Evolutionary conservation across 805 yeast species (phyloP).

Genomic region (Wickerhamomyces canadensis): DNA sequence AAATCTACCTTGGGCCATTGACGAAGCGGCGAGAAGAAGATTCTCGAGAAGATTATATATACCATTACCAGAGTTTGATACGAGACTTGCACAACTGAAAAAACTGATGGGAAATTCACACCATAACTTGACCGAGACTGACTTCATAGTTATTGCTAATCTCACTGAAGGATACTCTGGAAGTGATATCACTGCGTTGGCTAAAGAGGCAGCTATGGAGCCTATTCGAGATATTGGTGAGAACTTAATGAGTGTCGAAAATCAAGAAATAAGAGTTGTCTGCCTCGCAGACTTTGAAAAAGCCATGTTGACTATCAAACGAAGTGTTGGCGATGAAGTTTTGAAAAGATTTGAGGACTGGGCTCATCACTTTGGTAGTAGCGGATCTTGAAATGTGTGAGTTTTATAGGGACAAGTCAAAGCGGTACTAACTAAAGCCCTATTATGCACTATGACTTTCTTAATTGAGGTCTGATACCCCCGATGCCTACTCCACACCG

Average conservation of each 20-base stretch:
- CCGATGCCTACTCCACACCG: too few relatives aligned
- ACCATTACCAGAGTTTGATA: constrained; percentile 86
- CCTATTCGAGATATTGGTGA: constrained; percentile 91
- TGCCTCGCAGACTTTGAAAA: constrained; percentile 66
- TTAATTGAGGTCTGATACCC: too few relatives aligned
- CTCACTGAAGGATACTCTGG: constrained; percentile 88
- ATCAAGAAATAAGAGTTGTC: constrained; percentile 77
- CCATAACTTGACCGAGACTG: constrained; percentile 59
- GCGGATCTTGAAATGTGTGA: constrained; percentile 78
- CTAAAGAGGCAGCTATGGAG: constrained; percentile 98
- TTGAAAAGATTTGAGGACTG: constrained; percentile 77
- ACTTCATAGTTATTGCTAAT: constrained; percentile 53
- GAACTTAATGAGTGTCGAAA: constrained; percentile 58
- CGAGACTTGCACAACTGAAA: constrained; percentile 66
- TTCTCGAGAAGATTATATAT: constrained; percentile 91
- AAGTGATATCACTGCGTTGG: constrained; percentile 88
- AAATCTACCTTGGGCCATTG: constrained; percentile 94
- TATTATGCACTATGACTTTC: too few relatives aligned
- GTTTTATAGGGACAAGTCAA: too few relatives aligned
- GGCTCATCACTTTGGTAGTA: constrained; percentile 83
- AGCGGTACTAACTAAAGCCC: background rate
- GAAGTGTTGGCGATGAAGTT: constrained; percentile 84
- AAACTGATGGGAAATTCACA: constrained; percentile 66
- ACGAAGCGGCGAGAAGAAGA: constrained; percentile 94
- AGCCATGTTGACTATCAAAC: constrained; percentile 75